Base-by-base conservation (phyloP, 192 early-diverging fungal genomes). In the Spizellomyces sp. region DNA sequence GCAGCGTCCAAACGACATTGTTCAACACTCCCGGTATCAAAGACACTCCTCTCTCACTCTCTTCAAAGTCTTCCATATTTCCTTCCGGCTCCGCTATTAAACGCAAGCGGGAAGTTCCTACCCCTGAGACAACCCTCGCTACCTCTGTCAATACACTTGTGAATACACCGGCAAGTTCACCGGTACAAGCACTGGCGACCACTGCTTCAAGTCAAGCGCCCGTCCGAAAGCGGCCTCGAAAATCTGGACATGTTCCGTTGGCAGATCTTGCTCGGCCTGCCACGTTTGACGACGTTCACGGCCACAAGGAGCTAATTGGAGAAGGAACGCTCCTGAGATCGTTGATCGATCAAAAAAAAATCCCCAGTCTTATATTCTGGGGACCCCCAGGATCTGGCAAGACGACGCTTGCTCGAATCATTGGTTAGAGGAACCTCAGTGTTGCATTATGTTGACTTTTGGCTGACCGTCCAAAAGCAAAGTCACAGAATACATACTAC, bases 361-460 rank as follows among this genome's bases (percentile, higher is more conserved):
- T 94, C 1, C 87, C 90, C 12, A 92, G 90, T 2, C 86, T 95
- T 77, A 84, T 96, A 7, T 81, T 96, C n/a, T 96, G 90, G 90
- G 87, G 87, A 14, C 76, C 75, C 21, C 85, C 87, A 0, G 87
- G 86, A 8, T 69, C 77, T 3, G 89, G 89, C 15, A 90, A 88
- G 58, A 90, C 88, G 6, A 86, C 86, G 3, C 74, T 88, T 41
- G 88, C 86, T 7, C 78, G 86, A 42, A 81, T 90, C 48, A 87
- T 90, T 56, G 84, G 77, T 67, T 19, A 22, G 45, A 27, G 12
- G 8, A 36, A 8, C 27, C 27, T 36, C 27, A 36, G 3, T 36
- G 27, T 36, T 3, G 27, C 27, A 43, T 66, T 22, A 15, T 48
- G 1, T 15, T 58, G 12, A 43, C 17, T 66, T n/a, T n/a, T 0